These are phyloP conservation scores for Suillus brevipes DNA, from an alignment of 768 basidiomycete genomes.

Conservation along the genomic window DNA sequence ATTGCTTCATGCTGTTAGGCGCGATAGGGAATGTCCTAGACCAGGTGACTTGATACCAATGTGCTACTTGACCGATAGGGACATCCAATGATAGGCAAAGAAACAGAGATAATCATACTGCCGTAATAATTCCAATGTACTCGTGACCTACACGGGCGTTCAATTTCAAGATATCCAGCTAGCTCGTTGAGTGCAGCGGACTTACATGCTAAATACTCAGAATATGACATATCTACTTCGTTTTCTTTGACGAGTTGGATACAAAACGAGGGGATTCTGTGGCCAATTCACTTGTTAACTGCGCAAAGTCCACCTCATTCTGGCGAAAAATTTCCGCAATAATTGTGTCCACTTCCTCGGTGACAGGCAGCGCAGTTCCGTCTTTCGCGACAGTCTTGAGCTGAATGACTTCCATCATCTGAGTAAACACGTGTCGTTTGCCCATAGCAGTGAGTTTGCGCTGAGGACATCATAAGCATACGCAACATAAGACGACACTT, in stretches of 20 bases:
- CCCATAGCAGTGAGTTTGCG: conserved; percentile 31
- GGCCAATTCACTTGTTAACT: conserved; percentile 26
- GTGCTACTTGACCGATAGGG: not conserved
- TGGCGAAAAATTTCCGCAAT: conserved; percentile 33
- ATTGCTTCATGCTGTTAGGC: not conserved
- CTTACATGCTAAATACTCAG: not conserved
- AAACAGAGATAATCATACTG: not conserved
- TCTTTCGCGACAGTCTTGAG: conserved; percentile 29
- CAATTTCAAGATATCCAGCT: not conserved
- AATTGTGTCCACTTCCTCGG: conserved; percentile 32
- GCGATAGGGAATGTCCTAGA: not conserved
- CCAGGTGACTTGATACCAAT: not conserved
- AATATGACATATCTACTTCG: not conserved
- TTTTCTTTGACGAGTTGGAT: conserved; percentile 26
- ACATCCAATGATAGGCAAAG: not conserved
- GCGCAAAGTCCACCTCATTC: conserved; percentile 32
- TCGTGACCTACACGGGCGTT: not conserved
- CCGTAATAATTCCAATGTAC: not conserved
- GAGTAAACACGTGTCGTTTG: conserved; percentile 30
- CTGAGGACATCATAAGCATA: conserved; percentile 15
- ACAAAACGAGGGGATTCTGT: conserved; percentile 25
- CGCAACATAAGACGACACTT: not conserved
- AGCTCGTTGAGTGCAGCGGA: not conserved
- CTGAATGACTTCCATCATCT: conserved; percentile 36
- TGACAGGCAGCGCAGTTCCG: conserved; percentile 23